Conservation (phyloP, 2,329 filamentous ascomycete species). For the Trichoderma endophyticum region DNA sequence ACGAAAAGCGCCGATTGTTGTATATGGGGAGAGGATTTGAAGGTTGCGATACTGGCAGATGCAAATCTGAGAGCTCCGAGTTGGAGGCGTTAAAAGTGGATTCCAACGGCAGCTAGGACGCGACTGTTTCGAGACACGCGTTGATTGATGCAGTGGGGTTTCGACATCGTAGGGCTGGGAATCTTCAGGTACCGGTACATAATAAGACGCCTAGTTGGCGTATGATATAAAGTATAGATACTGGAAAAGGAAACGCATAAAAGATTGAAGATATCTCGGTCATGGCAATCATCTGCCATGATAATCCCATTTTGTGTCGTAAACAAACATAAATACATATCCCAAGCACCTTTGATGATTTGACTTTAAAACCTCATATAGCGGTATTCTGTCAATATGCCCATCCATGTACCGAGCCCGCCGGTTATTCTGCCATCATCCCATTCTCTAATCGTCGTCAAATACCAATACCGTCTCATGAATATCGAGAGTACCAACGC, state of each 20-base stretch:
- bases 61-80: not conserved
- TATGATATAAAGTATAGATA: not conserved
- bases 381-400: not conserved
- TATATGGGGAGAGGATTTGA: not conserved
- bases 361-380: not conserved
- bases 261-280: not conserved
- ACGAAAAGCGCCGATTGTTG: not conserved
- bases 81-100: not conserved
- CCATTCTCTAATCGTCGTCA: not conserved
- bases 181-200: not conserved
- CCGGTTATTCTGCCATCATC: not conserved
- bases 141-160: conserved; percentile 8
- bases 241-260: not conserved
- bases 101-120: conserved; percentile 2
- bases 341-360: not conserved
- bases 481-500: not conserved
- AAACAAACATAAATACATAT: not conserved
- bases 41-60: not conserved
- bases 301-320: not conserved
- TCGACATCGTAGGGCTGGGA: not conserved
- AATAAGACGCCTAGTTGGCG: fast-evolving
- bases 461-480: not conserved
- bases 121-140: conserved; percentile 19
- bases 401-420: not conserved
- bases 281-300: not conserved